Conservation (phyloP, 23 red algal genomes). For the Agarophyton chilense region DNA sequence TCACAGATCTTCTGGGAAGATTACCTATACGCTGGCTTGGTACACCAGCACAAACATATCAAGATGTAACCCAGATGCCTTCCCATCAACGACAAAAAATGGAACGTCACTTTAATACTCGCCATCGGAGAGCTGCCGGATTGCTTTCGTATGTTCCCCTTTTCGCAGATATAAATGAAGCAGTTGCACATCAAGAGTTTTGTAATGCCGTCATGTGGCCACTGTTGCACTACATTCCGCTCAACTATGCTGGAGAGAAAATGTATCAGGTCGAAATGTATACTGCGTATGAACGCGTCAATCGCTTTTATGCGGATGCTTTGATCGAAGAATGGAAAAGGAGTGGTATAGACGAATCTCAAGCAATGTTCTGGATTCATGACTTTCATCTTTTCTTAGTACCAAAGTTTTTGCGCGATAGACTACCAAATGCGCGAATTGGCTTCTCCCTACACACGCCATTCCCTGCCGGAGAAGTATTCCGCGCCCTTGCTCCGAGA, state of each 20-base stretch:
- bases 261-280: slow-evolving; percentile 82
- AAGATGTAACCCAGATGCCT: slow-evolving; percentile 33
- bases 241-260: slow-evolving; percentile 79
- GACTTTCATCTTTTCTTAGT: slow-evolving; percentile 94
- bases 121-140: slow-evolving; percentile 32
- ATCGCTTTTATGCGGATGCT: slow-evolving; percentile 70
- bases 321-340: slow-evolving; percentile 68
- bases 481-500: slow-evolving; percentile 84
- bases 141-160: slow-evolving; percentile 77
- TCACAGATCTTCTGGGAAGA: slow-evolving; percentile 63
- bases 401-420: slow-evolving; percentile 83
- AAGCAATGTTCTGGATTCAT: slow-evolving; percentile 94
- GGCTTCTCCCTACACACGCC: slow-evolving; percentile 95
- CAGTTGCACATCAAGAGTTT: slow-evolving; percentile 78
- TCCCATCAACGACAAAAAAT: slow-evolving; percentile 48
- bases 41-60: slow-evolving; percentile 55
- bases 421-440: slow-evolving; percentile 77
- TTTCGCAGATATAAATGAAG: slow-evolving; percentile 65
- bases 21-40: slow-evolving; percentile 73
- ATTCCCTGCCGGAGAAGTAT: slow-evolving; percentile 92
- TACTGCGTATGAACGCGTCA: slow-evolving; percentile 89
- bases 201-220: slow-evolving; percentile 93
- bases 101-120: slow-evolving; percentile 46
- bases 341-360: slow-evolving; percentile 54
- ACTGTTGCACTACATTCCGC: slow-evolving; percentile 94